Evolutionary conservation across 2,329 filamentous ascomycete species (phyloP), one percentile per base, ranked within the genome.

Genomic region (Xylaria hypoxylon): DNA sequence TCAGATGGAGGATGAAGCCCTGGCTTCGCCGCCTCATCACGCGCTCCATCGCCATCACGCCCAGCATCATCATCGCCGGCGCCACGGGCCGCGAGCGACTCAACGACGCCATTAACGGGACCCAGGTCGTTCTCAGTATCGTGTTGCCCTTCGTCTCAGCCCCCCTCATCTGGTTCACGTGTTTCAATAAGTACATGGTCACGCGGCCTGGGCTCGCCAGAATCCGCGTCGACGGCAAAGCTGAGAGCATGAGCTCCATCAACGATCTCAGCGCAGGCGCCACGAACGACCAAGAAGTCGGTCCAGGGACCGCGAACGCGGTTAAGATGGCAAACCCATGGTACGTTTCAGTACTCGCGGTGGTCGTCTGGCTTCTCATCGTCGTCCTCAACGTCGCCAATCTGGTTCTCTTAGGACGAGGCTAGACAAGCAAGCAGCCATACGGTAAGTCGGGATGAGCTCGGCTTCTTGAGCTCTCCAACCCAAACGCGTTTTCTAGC

Each of bases 111-210:
- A 81, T 97, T 33, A 92, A 91, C 31, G 93, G 86, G 0, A 90
- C 86, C 2, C 93, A 97, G 78, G 92, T 96, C 6, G 91, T 87
- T 0, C 83, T 97, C 15, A 93, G 90, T 72, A 86, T 94, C 11
- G 91, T 94, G 13, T 77, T 97, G 58, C 93, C 93, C 0, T 94
- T 97, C 75, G 87, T 95, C n/a, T 89, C 87, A 0, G 92, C 92
- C 0, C 93, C 93, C 1, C 81, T 97, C 35, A 90, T 97, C 62
- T 96, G 92, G 80, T 96, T 96, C 74, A 97, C 93, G 0, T 92
- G 91, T 72, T 85, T 90, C 48, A 87, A 89, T 71, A 88, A 88
- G 74, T 96, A 91, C 79, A 97, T 97, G 93, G 92, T 88, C 8
- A 90, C 92, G 5, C 77, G 79, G 63, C 79, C 84, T 1, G 83